Conservation (phyloP, 306 rosid genomes). For the apple (Malus domestica) region DNA sequence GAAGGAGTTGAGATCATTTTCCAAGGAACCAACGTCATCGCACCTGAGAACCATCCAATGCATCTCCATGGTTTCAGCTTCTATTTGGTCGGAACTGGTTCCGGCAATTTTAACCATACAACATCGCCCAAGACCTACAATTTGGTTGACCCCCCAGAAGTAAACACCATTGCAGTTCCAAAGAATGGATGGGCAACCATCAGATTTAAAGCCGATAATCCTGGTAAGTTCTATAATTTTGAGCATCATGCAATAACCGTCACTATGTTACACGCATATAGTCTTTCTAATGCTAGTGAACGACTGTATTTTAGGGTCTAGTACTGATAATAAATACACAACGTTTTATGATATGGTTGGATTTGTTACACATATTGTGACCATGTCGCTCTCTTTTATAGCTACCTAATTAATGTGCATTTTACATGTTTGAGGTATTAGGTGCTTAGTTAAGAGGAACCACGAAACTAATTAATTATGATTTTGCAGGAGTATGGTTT, state of each 20-base stretch:
- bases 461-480: background rate
- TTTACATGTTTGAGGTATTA: background rate
- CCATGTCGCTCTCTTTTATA: too few species aligned
- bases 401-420: background rate
- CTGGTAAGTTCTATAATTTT: slow-evolving; percentile 15
- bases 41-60: slow-evolving; percentile 41
- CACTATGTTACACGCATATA: background rate
- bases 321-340: background rate
- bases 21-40: slow-evolving; percentile 34
- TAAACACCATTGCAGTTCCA: slow-evolving; percentile 26
- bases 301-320: background rate
- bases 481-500: slow-evolving; percentile 30
- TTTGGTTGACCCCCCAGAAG: slow-evolving; percentile 26
- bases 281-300: background rate
- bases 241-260: background rate
- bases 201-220: slow-evolving; percentile 33
- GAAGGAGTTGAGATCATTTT: slow-evolving; percentile 31
- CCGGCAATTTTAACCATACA: slow-evolving; percentile 14
- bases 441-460: background rate
- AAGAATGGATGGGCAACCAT: slow-evolving; percentile 36
- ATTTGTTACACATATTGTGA: background rate
- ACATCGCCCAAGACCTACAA: slow-evolving; percentile 18
- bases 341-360: background rate
- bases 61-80: slow-evolving; percentile 48
- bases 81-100: slow-evolving; percentile 29